Evolutionary conservation across 2,329 filamentous ascomycete genomes (phyloP).

Genomic region (Pseudocercospora eumusae): DNA sequence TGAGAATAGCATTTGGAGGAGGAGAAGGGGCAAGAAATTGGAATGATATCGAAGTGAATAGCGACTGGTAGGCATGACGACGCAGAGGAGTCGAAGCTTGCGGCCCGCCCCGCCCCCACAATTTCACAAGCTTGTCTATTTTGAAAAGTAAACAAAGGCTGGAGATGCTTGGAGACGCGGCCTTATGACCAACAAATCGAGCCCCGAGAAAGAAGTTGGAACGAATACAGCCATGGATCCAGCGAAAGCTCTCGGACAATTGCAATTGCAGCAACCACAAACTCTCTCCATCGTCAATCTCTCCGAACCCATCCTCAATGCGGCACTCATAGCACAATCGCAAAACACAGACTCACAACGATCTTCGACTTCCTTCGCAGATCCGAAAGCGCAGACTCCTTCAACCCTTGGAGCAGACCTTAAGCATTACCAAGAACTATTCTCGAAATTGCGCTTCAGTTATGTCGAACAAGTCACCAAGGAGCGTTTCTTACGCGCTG

Average conservation of each 20-base stretch:
- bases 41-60: background rate
- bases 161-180: background rate
- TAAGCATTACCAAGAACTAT: constrained; percentile 88
- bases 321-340: constrained; percentile 35
- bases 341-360: constrained; percentile 49
- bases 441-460: constrained; percentile 92
- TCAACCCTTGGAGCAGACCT: constrained; percentile 80
- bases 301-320: constrained; percentile 40
- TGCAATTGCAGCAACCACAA: constrained; percentile 58
- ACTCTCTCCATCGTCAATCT: constrained; percentile 60
- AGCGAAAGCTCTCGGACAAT: constrained; percentile 36
- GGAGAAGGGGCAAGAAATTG: background rate
- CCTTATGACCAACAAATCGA: background rate
- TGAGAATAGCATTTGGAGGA: background rate
- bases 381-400: constrained; percentile 66
- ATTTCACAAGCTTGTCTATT: background rate
- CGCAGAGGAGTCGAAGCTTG: background rate
- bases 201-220: too few species aligned
- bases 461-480: constrained; percentile 99
- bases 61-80: background rate
- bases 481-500: constrained; percentile 92
- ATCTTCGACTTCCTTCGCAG: constrained; percentile 69
- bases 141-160: background rate
- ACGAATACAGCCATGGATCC: constrained; percentile 22
- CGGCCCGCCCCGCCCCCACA: background rate